A percentile compares a stretch with the other conserved stretches of the same genome.
Evolutionary conservation across 257 asterid species (phyloP).

Genomic region (Capsicum baccatum): DNA sequence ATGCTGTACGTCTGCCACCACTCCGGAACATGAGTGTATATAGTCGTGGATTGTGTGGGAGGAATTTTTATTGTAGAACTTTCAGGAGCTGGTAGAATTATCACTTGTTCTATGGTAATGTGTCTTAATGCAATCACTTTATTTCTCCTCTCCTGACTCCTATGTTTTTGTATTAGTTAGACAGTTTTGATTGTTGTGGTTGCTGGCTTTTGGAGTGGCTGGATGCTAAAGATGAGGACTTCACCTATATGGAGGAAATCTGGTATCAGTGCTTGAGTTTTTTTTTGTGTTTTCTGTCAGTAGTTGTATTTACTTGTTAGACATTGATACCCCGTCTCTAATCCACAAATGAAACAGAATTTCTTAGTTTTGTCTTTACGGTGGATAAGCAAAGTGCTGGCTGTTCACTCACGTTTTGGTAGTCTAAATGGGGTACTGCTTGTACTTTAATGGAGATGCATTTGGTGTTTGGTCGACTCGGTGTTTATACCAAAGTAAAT

Average conservation of each 20-base stretch:
- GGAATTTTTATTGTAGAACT: conserved; percentile 29
- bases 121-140: conserved; percentile 10
- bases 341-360: not conserved
- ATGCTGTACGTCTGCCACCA: conserved; percentile 29
- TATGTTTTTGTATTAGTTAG: conserved; percentile 11
- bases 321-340: not conserved
- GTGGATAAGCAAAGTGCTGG: not conserved
- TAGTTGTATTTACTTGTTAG: not conserved
- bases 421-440: not conserved
- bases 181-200: conserved; percentile 24
- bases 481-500: not conserved
- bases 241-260: not conserved
- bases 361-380: not conserved
- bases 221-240: not conserved
- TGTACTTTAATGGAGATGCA: not conserved
- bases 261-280: not conserved
- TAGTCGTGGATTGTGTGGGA: conserved; percentile 25
- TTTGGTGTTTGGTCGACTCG: not conserved
- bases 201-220: conserved; percentile 13
- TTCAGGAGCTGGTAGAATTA: conserved; percentile 18
- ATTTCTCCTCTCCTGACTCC: conserved; percentile 2
- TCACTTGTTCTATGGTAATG: not conserved
- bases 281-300: not conserved
- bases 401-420: not conserved
- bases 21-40: conserved; percentile 41